These are phyloP conservation scores for Lachnum nothofagi DNA, from an alignment of 2,329 filamentous ascomycete species.

Conservation along the genomic window DNA sequence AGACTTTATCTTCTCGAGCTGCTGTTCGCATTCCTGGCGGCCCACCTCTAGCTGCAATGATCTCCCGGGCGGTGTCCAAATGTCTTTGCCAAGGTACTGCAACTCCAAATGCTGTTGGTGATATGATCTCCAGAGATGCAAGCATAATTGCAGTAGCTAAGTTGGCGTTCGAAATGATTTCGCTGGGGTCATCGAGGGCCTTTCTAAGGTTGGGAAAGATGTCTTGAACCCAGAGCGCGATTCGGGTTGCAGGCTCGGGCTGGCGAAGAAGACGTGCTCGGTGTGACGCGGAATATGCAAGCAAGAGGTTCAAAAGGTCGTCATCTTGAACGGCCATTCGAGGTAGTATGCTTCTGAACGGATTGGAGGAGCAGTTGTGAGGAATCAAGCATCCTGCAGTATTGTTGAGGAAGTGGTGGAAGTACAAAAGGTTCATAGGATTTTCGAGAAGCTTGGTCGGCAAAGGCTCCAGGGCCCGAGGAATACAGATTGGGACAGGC, in stretches of 20 bases:
- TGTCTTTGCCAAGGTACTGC: constrained; percentile 76
- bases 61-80: constrained; percentile 67
- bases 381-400: constrained; percentile 60
- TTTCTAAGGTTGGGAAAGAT: constrained; percentile 69
- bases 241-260: constrained; percentile 68
- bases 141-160: constrained; percentile 82
- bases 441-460: constrained; percentile 57
- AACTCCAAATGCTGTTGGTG: constrained; percentile 75
- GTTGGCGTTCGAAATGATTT: constrained; percentile 65
- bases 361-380: constrained; percentile 49
- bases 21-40: constrained; percentile 45
- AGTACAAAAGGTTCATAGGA: constrained; percentile 67
- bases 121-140: constrained; percentile 76
- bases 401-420: constrained; percentile 68
- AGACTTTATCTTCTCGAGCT: constrained; percentile 51
- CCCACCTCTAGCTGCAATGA: constrained; percentile 64
- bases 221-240: constrained; percentile 73
- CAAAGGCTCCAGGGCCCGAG: constrained; percentile 44
- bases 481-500: constrained; percentile 58
- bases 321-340: constrained; percentile 63
- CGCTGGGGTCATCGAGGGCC: constrained; percentile 56
- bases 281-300: constrained; percentile 82
- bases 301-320: constrained; percentile 68
- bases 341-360: constrained; percentile 46
- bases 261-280: constrained; percentile 69